Percentiles rank a stretch among this genome's conserved stretches.
Conservation (phyloP, 768 basidiomycete species). For the Leccinum barrowsii region DNA sequence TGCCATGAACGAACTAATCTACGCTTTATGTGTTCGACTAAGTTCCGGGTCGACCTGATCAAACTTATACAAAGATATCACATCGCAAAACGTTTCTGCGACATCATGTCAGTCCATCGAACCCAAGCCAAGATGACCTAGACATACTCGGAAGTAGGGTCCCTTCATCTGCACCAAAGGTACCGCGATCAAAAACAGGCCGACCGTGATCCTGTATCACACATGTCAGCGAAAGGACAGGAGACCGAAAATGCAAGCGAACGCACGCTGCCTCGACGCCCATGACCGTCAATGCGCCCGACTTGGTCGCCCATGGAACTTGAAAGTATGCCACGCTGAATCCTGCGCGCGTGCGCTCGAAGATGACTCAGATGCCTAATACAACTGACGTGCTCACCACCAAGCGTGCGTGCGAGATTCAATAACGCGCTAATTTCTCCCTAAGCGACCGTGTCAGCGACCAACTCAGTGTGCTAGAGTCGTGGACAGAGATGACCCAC, state of each 20-base stretch:
- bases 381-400: conserved; percentile 19
- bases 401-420: conserved; percentile 37
- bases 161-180: conserved; percentile 38
- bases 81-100: conserved; percentile 20
- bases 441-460: conserved; percentile 9
- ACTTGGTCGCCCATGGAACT: conserved; percentile 36
- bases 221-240: not conserved
- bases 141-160: conserved; percentile 31
- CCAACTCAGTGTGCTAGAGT: not conserved
- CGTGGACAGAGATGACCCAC: conserved; percentile 7
- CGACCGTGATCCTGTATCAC: conserved; percentile 27
- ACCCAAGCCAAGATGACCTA: not conserved
- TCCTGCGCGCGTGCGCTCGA: conserved; percentile 11
- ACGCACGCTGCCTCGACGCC: conserved; percentile 39
- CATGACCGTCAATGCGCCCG: conserved; percentile 34
- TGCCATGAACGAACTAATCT: not conserved
- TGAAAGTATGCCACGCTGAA: conserved; percentile 41
- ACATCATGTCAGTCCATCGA: not conserved
- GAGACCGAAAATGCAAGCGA: not conserved
- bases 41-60: not conserved
- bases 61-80: conserved; percentile 2
- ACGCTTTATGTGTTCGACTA: not conserved
- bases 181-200: conserved; percentile 35
- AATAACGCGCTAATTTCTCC: conserved; percentile 43
- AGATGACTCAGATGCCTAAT: not conserved